Percentiles rank a stretch among this genome's conserved stretches.
Conservation (phyloP, 2,329 filamentous ascomycete genomes). For the Esteya vermicola region DNA sequence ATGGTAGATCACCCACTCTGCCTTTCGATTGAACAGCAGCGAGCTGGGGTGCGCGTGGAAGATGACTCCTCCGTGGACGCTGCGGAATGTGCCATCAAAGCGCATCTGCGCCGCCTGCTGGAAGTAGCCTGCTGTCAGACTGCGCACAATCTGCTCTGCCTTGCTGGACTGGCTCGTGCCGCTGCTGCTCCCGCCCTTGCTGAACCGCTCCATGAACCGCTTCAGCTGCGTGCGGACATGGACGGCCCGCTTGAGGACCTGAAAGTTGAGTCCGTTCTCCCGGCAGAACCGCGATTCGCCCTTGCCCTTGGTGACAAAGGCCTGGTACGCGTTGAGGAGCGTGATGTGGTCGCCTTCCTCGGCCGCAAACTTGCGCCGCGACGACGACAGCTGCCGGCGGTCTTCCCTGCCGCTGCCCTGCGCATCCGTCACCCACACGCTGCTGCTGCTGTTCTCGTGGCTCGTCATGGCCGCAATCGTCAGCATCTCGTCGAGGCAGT, state of each 20-base stretch:
- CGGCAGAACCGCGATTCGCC: conserved; percentile 80
- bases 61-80: conserved; percentile 63
- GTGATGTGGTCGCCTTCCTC: conserved; percentile 92
- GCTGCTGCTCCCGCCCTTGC: conserved; percentile 18
- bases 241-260: conserved; percentile 65
- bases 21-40: conserved; percentile 90
- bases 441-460: conserved; percentile 63
- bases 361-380: conserved; percentile 69
- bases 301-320: conserved; percentile 69
- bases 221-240: conserved; percentile 78
- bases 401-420: conserved; percentile 47
- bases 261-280: conserved; percentile 77
- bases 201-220: conserved; percentile 76
- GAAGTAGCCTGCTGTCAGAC: conserved; percentile 83
- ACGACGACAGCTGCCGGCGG: conserved; percentile 59
- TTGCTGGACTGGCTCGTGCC: conserved; percentile 18
- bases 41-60: conserved; percentile 85
- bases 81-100: conserved; percentile 76
- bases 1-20: conserved; percentile 92
- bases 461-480: conserved; percentile 92
- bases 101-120: conserved; percentile 90
- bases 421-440: conserved; percentile 67
- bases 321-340: conserved; percentile 82
- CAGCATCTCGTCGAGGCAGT: conserved; percentile 72
- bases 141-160: conserved; percentile 65